A percentile compares a stretch with the other conserved stretches of the same genome.
These are phyloP conservation scores for Fusarium continuum DNA, from an alignment of 2,329 filamentous ascomycete genomes.

Conservation along the genomic window DNA sequence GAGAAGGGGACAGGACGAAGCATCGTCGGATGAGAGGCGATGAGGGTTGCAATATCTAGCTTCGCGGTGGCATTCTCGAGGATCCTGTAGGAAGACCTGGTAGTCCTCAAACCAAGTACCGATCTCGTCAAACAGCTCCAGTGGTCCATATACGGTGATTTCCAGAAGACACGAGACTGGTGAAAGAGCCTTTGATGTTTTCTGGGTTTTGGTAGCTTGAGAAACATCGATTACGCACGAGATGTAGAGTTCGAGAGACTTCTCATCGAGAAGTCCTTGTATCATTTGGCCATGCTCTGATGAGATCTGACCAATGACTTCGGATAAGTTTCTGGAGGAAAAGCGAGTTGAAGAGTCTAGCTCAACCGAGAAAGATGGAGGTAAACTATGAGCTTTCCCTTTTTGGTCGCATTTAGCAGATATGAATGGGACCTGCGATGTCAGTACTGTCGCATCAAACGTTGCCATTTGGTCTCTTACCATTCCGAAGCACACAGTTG, in stretches of 20 bases:
- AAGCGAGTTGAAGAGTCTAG: slow-evolving; percentile 10
- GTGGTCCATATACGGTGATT: slow-evolving; percentile 47
- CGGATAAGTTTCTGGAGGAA: neutral
- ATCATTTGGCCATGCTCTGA: slow-evolving; percentile 21
- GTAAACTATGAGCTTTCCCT: accelerated
- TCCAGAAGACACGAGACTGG: slow-evolving; percentile 1
- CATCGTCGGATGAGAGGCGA: slow-evolving; percentile 38
- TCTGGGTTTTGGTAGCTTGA: neutral
- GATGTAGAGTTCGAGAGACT: neutral
- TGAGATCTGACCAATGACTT: neutral
- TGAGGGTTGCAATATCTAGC: slow-evolving; percentile 51
- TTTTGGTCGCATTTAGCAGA: neutral
- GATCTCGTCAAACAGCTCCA: slow-evolving; percentile 41
- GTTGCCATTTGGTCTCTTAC: neutral
- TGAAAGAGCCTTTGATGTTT: accelerated
- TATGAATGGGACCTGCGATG: neutral
- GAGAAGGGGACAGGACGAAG: neutral
- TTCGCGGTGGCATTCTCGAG: slow-evolving; percentile 39
- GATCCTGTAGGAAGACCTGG: slow-evolving; percentile 50
- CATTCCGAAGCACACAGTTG: slow-evolving; percentile 23
- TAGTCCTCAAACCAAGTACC: slow-evolving; percentile 45
- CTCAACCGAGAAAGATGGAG: neutral
- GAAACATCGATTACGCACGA: neutral
- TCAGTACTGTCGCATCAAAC: neutral
- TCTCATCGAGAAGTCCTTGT: slow-evolving; percentile 22